Evolutionary conservation across 2,329 filamentous ascomycete genomes (phyloP).

Genomic region (Botrytis galanthina): DNA sequence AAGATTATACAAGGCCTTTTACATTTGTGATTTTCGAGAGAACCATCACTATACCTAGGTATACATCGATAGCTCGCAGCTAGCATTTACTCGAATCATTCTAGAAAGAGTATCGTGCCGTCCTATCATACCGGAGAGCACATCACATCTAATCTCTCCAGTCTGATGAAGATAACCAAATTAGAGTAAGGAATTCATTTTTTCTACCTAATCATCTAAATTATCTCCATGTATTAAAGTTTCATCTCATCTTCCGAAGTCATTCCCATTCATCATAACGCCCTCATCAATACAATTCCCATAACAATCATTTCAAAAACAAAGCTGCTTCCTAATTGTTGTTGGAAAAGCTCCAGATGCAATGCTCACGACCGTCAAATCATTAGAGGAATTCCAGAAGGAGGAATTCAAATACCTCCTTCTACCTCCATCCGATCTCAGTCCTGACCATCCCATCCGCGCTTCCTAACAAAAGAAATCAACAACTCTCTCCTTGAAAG

Average conservation of each 20-base stretch:
- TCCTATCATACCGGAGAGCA: background rate
- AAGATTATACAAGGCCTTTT: too few species aligned
- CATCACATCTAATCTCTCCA: background rate
- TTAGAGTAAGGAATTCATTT: constrained; percentile 11
- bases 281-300: background rate
- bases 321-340: background rate
- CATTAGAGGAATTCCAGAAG: constrained; percentile 14
- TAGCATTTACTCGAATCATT: background rate
- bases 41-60: background rate
- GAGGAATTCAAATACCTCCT: constrained; percentile 18
- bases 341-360: background rate
- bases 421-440: constrained; percentile 9
- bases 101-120: background rate
- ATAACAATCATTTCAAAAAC: background rate
- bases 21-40: background rate
- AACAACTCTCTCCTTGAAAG: background rate
- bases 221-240: constrained; percentile 2
- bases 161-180: background rate
- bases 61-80: background rate
- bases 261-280: background rate
- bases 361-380: background rate
- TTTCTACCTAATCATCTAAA: constrained; percentile 10
- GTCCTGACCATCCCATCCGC: background rate
- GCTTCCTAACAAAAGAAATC: constrained; percentile 10
- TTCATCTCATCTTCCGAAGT: background rate